Evolutionary conservation across 108 stramenopile species (phyloP), one percentile per base, ranked within the genome.

Genomic region (Licmophora abbreviata): DNA sequence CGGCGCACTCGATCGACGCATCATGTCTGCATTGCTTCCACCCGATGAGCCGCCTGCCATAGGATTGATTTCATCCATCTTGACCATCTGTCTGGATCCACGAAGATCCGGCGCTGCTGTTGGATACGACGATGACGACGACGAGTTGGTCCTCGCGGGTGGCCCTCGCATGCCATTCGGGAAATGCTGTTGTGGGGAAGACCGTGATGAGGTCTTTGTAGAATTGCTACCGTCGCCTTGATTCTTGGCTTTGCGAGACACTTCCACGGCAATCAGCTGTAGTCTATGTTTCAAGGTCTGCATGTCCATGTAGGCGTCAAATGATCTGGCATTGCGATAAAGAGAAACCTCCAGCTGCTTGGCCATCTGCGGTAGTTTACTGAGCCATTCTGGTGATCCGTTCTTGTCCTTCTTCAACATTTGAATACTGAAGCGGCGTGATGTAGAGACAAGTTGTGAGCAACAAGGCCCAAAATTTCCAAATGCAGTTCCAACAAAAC

Each of bases 341-440:
- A 97, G 75, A 33, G 86, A 83, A 28, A 94, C 94, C 58, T 97
- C 96, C 24, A 97, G 64, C 44, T 93, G 88, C 51, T 90, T 92
- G 0, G 92, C 94, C 96, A 97, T 97, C 69, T 94, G 84, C 0
- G 94, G 94, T 8, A 97, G 74, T 54, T 93, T 93, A 47, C 71
- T 77, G 17, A 87, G 66, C 86, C 90, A 93, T 47, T 95, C 92
- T 7, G 82, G 73, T 11, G 85, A 80, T 45, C 91, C 90, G 54
- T 90, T 84, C 51, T 82, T 90, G 41, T 89, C 85, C 44, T 92
- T 88, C 56, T 94, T 89, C 33, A 97, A 63, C 54, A 97, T 59
- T 48, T 86, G 75, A 10, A 95, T 87, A 65, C 92, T 95, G 64
- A n/a, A 47, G 9, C 6, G 49, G 25, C 17, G 23, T n/a, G 37